Conservation (phyloP, 2,329 filamentous ascomycete species). For the Graphium sp. region DNA sequence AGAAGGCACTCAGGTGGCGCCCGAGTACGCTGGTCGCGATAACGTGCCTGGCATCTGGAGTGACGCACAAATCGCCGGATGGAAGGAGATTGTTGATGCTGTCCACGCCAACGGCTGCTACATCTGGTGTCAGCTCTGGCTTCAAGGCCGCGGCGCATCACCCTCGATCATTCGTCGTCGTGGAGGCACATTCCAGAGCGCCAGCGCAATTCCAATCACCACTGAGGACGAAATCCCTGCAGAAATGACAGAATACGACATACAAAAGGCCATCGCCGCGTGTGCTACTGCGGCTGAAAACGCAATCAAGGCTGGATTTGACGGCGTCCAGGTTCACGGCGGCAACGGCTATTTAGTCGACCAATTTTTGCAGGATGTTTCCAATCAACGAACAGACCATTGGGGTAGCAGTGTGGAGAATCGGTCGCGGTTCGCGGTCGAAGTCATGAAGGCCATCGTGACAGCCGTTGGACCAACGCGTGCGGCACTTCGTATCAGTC, state of each 20-base stretch:
- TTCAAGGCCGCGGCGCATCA: conserved; percentile 31
- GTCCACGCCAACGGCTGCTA: conserved; percentile 45
- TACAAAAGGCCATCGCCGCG: conserved; percentile 42
- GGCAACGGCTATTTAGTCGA: conserved; percentile 48
- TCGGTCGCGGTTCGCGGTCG: conserved; percentile 29
- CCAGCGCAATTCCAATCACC: conserved; percentile 21
- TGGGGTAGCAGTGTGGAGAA: conserved; percentile 39
- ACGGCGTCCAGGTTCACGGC: conserved; percentile 45
- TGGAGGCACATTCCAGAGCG: no score
- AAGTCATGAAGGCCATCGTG: conserved; percentile 24
- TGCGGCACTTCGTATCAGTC: conserved; percentile 36
- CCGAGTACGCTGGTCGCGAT: conserved; percentile 14
- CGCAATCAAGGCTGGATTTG: conserved; percentile 47
- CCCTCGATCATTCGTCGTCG: conserved; percentile 3
- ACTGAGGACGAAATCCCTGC: conserved; percentile 36
- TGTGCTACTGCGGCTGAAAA: conserved; percentile 38
- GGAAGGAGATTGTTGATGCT: conserved; percentile 41
- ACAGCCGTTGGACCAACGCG: conserved; percentile 28
- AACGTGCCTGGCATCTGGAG: conserved; percentile 41
- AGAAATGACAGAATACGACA: conserved; percentile 49
- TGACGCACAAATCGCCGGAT: conserved; percentile 36
- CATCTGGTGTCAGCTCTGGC: conserved; percentile 51
- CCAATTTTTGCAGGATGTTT: conserved; percentile 37
- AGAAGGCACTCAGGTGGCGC: conserved; percentile 25
- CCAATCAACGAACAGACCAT: conserved; percentile 32